Percentiles rank a stretch among this genome's conserved stretches.
These are phyloP conservation scores for Nannochloropsis salina DNA, from an alignment of 108 stramenopile genomes.

Conservation along the genomic window DNA sequence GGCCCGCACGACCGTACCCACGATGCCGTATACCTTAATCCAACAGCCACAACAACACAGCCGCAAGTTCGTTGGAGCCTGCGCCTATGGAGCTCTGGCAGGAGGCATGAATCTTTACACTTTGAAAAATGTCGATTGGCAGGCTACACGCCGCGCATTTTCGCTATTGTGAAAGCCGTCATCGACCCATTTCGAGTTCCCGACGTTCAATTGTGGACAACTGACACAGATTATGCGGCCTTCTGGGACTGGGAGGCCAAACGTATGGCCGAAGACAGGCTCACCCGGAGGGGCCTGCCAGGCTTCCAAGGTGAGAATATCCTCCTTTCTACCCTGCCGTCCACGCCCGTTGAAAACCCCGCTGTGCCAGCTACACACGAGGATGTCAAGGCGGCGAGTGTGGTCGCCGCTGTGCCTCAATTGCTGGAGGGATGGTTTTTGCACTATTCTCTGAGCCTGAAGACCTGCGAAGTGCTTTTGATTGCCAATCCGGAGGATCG, in stretches of 20 bases:
- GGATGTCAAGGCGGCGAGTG: not conserved
- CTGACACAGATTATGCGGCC: not conserved
- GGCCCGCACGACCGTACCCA: not conserved
- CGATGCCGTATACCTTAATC: not conserved
- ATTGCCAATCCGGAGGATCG: not conserved
- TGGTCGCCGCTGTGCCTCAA: not conserved
- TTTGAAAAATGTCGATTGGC: conserved; percentile 4
- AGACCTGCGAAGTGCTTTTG: not conserved
- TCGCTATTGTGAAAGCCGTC: not conserved
- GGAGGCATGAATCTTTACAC: not conserved
- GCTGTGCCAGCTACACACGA: not conserved
- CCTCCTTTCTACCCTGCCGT: not conserved
- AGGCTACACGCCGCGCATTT: not conserved
- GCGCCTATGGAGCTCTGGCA: not conserved
- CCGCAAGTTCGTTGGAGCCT: conserved; percentile 1
- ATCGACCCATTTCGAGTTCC: not conserved
- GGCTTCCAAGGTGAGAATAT: not conserved
- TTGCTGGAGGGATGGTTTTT: conserved; percentile 11
- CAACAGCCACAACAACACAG: not conserved
- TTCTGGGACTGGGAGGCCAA: not conserved
- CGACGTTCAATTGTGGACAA: not conserved
- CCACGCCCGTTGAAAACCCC: not conserved
- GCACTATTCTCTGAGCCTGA: not conserved
- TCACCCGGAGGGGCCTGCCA: not conserved
- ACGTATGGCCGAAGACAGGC: not conserved